Conservation (phyloP, 1,284 basidiomycete species). For the Butyriboletus regius region DNA sequence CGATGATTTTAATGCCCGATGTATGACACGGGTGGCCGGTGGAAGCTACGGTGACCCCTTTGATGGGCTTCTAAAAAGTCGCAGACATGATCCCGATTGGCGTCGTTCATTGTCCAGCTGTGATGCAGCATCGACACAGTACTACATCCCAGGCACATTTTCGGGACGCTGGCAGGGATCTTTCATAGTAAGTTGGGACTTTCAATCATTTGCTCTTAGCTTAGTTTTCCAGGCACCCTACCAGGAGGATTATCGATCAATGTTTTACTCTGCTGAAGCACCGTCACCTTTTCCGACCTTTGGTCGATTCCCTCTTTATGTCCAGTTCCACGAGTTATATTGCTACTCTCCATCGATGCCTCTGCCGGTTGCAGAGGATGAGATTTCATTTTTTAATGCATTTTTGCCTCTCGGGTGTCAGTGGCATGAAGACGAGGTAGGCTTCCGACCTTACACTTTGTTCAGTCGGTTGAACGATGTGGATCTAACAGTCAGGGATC, state of each 20-base stretch:
- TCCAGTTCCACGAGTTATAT: constrained; percentile 43
- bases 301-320: constrained; percentile 40
- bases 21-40: constrained; percentile 33
- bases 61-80: constrained; percentile 26
- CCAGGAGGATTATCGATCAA: constrained; percentile 32
- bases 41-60: constrained; percentile 18
- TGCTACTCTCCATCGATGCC: constrained; percentile 29
- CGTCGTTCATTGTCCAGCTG: constrained; percentile 20
- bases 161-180: constrained; percentile 45
- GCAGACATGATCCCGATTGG: constrained; percentile 31
- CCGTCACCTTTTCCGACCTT: constrained; percentile 33
- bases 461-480: constrained; percentile 5
- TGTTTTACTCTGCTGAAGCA: constrained; percentile 29
- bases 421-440: constrained; percentile 35
- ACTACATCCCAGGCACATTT: constrained; percentile 39
- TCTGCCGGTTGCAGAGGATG: constrained; percentile 22
- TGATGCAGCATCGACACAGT: background rate
- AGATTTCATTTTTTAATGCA: constrained; percentile 34
- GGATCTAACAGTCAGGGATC: constrained; percentile 35
- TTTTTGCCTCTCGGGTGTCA: constrained; percentile 40
- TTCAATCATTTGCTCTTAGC: background rate
- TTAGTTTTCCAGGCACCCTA: constrained; percentile 33
- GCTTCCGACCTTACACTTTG: constrained; percentile 1
- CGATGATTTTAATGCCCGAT: constrained; percentile 37
- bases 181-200: constrained; percentile 33